These are phyloP conservation scores for Davidsoniella australis DNA, from an alignment of 2,329 filamentous ascomycete genomes.

Conservation along the genomic window DNA sequence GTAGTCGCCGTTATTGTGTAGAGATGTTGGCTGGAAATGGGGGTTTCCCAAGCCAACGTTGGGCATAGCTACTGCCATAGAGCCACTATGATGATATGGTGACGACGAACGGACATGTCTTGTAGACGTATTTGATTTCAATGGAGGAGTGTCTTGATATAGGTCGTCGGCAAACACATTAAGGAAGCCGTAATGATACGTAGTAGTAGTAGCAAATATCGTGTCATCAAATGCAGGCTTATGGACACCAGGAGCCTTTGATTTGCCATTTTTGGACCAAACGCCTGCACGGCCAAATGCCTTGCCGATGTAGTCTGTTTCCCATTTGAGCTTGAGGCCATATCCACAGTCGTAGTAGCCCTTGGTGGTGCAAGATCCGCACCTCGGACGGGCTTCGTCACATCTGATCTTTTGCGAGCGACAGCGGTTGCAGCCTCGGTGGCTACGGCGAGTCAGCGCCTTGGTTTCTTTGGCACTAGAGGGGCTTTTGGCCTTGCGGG, in stretches of 20 bases:
- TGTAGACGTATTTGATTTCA: too few species aligned
- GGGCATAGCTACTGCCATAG: neutral
- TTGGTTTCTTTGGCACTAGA: neutral
- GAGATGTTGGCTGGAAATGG: neutral
- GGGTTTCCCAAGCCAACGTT: neutral
- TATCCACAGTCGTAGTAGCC: slow-evolving; percentile 14
- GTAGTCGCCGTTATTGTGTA: neutral
- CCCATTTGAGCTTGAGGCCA: slow-evolving; percentile 16
- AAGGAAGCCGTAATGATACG: neutral
- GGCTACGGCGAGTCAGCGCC: slow-evolving; percentile 13
- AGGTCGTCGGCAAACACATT: neutral
- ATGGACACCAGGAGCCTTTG: neutral
- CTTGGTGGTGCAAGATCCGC: slow-evolving; percentile 14
- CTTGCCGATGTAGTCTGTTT: slow-evolving; percentile 17
- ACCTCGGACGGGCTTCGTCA: slow-evolving; percentile 15
- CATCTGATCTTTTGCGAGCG: slow-evolving; percentile 16
- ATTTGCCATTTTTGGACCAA: slow-evolving; percentile 16
- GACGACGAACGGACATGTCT: too few species aligned
- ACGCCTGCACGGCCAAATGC: slow-evolving; percentile 19
- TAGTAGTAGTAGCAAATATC: neutral
- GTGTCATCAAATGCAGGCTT: neutral
- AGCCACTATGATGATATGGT: too few species aligned
- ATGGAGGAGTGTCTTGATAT: neutral
- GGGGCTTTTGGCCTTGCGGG: too few species aligned
- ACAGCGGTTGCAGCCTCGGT: slow-evolving; percentile 16